A percentile compares a stretch with the other conserved stretches of the same genome.
These are phyloP conservation scores for Borealophlyctis nickersoniae DNA, from an alignment of 192 early-diverging fungal species.

Conservation along the genomic window DNA sequence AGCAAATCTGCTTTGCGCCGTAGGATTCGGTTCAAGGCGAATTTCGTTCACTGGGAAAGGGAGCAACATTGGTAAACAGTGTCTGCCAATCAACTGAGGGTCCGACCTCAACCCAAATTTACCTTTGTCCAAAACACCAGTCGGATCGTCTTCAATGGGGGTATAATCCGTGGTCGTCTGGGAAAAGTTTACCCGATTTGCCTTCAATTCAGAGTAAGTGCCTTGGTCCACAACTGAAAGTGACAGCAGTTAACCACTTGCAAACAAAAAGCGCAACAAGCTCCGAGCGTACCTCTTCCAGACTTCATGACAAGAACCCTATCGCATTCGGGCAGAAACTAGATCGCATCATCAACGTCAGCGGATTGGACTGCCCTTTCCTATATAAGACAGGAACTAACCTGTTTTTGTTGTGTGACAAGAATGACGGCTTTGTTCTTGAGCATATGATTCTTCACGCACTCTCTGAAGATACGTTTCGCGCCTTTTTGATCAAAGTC, in stretches of 20 bases:
- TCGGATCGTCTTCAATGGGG: constrained; percentile 59
- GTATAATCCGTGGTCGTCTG: constrained; percentile 61
- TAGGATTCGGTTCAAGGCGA: too few relatives aligned
- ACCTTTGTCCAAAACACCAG: too few relatives aligned
- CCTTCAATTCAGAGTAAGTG: constrained; percentile 59
- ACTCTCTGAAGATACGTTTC: constrained; percentile 41
- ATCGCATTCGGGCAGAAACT: constrained; percentile 46
- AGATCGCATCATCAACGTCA: background rate
- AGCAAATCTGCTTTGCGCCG: too few relatives aligned
- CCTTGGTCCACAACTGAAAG: constrained; percentile 56
- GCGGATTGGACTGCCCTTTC: too few relatives aligned
- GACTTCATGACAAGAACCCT: constrained; percentile 65
- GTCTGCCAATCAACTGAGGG: too few relatives aligned
- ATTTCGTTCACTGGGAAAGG: too few relatives aligned
- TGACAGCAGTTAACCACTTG: too few relatives aligned
- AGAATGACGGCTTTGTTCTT: constrained; percentile 59
- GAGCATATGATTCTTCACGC: constrained; percentile 34
- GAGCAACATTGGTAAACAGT: too few relatives aligned
- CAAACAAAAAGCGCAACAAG: too few relatives aligned
- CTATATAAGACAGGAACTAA: too few relatives aligned
- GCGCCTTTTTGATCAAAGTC: constrained; percentile 45
- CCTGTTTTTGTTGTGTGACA: constrained; percentile 66
- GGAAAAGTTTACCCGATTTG: constrained; percentile 61
- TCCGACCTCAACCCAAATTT: too few relatives aligned
- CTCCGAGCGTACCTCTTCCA: too few relatives aligned